Percentiles rank a stretch among this genome's conserved stretches.
Conservation (phyloP, 2,329 filamentous ascomycete genomes). For the Botryotinia globosa region DNA sequence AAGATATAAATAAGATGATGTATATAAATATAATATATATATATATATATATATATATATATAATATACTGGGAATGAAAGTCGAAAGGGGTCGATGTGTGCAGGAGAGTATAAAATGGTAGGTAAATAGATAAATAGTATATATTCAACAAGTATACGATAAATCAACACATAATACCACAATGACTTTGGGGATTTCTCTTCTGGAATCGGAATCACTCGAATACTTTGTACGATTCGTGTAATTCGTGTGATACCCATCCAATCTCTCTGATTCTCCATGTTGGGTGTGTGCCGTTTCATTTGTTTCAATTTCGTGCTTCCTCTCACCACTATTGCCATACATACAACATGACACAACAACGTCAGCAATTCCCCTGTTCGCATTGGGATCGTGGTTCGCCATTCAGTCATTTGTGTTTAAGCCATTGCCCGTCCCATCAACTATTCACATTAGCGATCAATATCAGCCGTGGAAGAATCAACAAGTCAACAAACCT, state of each 20-base stretch:
- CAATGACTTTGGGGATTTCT: background rate
- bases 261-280: background rate
- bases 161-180: background rate
- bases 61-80: background rate
- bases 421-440: background rate
- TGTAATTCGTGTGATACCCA: background rate
- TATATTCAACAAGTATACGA: background rate
- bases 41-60: too few species aligned
- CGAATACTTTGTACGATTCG: background rate
- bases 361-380: background rate
- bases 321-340: background rate
- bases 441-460: background rate
- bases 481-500: background rate
- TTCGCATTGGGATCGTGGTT: background rate
- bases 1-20: background rate
- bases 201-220: background rate
- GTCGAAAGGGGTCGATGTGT: background rate
- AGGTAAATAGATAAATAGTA: background rate
- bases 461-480: background rate
- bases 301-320: slow-evolving; percentile 8
- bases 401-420: background rate
- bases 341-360: background rate
- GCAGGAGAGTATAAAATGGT: background rate
- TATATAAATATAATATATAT: too few species aligned
- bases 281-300: background rate